Base-by-base conservation (phyloP, 768 basidiomycete species). In the Hortiboletus flavorubellus region DNA sequence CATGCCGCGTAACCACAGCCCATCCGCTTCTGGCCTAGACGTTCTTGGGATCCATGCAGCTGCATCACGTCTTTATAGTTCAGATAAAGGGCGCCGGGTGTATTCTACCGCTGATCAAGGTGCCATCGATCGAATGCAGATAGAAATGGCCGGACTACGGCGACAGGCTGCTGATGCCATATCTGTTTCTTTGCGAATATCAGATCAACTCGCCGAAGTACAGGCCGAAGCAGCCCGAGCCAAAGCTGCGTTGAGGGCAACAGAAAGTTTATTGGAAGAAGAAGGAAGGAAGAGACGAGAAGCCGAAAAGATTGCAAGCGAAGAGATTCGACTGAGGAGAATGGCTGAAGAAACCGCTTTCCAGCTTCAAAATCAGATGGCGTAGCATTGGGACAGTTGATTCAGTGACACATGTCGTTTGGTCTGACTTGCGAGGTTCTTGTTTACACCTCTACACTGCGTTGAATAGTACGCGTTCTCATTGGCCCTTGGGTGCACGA, bases 121-220 rank as follows among this genome's bases (percentile, higher is more conserved):
- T 46, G 68, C 78, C 5, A 70, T 89, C 51, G 85, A 88, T 52
- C 81, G 79, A 42, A 77, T 89, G 72, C 80, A 83, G 63, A 77
- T 79, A 62, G 87, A 91, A 70, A 78, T 89, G 65, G 78, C 77
- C 9, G 78, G 68, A 38, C 73, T 91, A 52, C 81, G 85, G 45
- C 78, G 82, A 51, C 85, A 88, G 65, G 81, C 86, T 16, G 78
- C 85, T 21, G 85, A 89, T 58, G 85, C 87, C 7, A 78, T 85
- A 53, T 82, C 82, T 6, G 76, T 83, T 30, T 86, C 86, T 3
- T 70, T 84, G 50, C 76, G 81, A 54, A 76, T 91, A 57, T 80
- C 87, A 16, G 86, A 87, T 64, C 84, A 89, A 63, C 76, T 91
- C n/a, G 75, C 80, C 9, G 80, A 83, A 56, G 83, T 80, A 9